Evolutionary conservation across 805 yeast species (phyloP).

Genomic region (Isabelozyma pseudorhagii): DNA sequence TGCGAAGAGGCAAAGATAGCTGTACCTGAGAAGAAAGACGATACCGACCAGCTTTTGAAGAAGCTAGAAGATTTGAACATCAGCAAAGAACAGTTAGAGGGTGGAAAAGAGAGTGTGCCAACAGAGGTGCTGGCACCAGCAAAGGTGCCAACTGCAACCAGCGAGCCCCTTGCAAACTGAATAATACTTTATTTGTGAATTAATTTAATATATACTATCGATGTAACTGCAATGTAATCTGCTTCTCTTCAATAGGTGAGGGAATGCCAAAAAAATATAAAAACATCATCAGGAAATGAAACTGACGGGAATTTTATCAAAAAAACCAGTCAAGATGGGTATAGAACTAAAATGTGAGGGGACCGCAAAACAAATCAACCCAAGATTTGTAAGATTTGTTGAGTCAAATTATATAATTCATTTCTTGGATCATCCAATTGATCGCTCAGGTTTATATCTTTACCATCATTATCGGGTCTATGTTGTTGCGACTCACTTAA

Average conservation of each 20-base stretch:
- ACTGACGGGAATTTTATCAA: neutral
- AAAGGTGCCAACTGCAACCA: neutral
- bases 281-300: neutral
- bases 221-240: neutral
- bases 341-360: neutral
- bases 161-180: neutral
- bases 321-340: neutral
- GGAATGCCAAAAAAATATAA: neutral
- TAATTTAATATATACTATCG: neutral
- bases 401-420: slow-evolving; percentile 63
- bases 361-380: slow-evolving; percentile 14
- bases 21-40: neutral
- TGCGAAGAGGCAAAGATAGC: slow-evolving; percentile 10
- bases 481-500: slow-evolving; percentile 40
- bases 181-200: neutral
- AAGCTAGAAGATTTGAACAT: slow-evolving; percentile 11
- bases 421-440: slow-evolving; percentile 60
- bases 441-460: slow-evolving; percentile 21
- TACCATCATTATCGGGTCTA: slow-evolving; percentile 17
- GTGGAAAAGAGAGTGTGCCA: neutral
- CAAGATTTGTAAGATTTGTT: slow-evolving; percentile 58
- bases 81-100: neutral
- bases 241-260: neutral
- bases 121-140: neutral
- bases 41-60: slow-evolving; percentile 6